Evolutionary conservation across 176 grass and related monocot species (phyloP), one percentile per base, ranked within the genome.

Genomic region (Carex littledalei): DNA sequence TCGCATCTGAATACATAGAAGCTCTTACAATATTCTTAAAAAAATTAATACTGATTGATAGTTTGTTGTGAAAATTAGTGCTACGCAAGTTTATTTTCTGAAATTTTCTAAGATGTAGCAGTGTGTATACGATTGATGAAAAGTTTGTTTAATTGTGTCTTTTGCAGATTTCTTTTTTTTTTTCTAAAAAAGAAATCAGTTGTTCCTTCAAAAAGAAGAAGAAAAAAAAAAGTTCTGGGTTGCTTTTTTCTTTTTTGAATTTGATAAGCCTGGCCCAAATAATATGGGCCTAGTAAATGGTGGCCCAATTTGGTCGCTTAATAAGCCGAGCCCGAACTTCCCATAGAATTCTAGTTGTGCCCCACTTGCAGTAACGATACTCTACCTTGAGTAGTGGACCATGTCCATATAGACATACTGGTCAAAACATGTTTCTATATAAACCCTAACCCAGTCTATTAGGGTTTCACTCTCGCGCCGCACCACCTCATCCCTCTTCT

Each of bases 401-500:
- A 41, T 2, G 54, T 63, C 78, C 31, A 61, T 39, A 5, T 39
- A 63, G 2, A 62, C 35, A 1, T 61, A 58, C 8, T 18, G 8
- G 14, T 17, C 8, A 65, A 52, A 24, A 26, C 15, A 20, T 1
- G 8, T 32, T 47, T 26, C 43, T 83, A 83, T 83, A 83, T 67
- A 83, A 83, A 8, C 35, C 20, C 61, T 37, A 83, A 49, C 14
- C 9, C 14, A 12, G 43, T 15, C 50, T 26, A 5, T 67, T 83
- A 83, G 81, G 81, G 81, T 83, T 83, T 83, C 80, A 29, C 22
- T 83, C 80, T 83, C 81, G 63, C 81, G 81, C 81, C 81, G 81
- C 63, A 26, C 56, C 9, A 14, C 37, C 9, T 63, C 63, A 26
- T 53, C 5, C 43, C 13, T 17, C 12, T 55, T 21, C 15, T 26